Base-by-base conservation (phyloP, 2,329 filamentous ascomycete genomes). In the Biscogniauxia mediterranea region DNA sequence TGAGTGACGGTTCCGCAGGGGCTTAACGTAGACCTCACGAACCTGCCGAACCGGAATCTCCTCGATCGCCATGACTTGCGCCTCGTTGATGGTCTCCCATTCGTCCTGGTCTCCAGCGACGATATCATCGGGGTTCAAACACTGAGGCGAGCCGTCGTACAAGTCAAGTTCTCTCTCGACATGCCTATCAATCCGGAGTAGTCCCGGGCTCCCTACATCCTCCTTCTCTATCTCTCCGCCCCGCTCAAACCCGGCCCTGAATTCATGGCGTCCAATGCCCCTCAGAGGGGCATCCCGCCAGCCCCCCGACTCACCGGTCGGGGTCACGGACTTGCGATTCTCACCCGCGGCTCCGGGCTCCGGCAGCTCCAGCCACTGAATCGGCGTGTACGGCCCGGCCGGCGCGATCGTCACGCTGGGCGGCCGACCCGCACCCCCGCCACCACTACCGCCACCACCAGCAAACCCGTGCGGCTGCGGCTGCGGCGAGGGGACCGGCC, bases 291-390 rank as follows among this genome's bases (percentile, higher is more conserved):
- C 7, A 19, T 66, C 63, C 1, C 64, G 61, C 63, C 64, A 64
- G 0, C 59, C 61, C 6, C 64, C 63, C 1, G 57, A 53, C 38
- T 67, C 64, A 4, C 58, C 65, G 0, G 67, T 49, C 5, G 64
- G 61, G 11, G 66, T 61, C 15, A 57, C 1, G 3, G 25, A 19
- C 15, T 26, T 20, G 13, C 6, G 17, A 9, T 7, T 23, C 50
- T 11, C 25, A 56, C 53, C 9, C 50, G 51, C 11, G 9, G 17
- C 15, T 50, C 17, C 42, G 1, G 58, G 32, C 1, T 38, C 11
- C 11, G 57, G 56, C 23, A 65, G 50, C 9, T 61, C 61, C n/a
- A 69, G n/a, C 66, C 66, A 70, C 42, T 61, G 38, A 13, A 67
- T 63, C 17, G 63, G 66, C 1, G 56, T 54, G 8, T 32, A 53